A percentile compares a stretch with the other conserved stretches of the same genome.
phyloP scores from a whole-genome alignment of 1,284 basidiomycete genomes.

The Fomitopsis schrenkii region DNA sequence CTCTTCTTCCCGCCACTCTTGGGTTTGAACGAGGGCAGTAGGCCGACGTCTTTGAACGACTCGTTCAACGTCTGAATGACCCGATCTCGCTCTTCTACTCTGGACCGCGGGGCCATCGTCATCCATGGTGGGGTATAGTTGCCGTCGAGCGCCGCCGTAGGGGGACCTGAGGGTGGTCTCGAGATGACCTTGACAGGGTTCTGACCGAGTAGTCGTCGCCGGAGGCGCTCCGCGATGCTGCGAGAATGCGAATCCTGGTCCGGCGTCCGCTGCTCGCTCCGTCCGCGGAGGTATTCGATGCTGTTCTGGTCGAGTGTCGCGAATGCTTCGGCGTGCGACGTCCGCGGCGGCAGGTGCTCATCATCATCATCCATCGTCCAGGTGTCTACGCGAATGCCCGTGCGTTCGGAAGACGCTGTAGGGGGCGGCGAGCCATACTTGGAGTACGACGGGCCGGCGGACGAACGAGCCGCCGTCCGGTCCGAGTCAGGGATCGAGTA shows the following conservation, averaged over 20 bases:
- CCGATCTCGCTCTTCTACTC: slow-evolving; percentile 61
- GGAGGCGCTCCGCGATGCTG: slow-evolving; percentile 15
- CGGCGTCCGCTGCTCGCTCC: slow-evolving; percentile 22
- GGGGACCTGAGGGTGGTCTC: slow-evolving; percentile 16
- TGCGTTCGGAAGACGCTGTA: not conserved
- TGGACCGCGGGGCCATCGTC: slow-evolving; percentile 53
- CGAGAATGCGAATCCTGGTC: slow-evolving; percentile 21
- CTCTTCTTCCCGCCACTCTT: slow-evolving; percentile 27
- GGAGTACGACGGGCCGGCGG: slow-evolving; percentile 12
- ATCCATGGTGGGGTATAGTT: slow-evolving; percentile 61
- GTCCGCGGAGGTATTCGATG: slow-evolving; percentile 45
- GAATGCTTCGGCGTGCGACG: slow-evolving; percentile 72
- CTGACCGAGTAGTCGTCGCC: slow-evolving; percentile 23
- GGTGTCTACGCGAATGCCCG: slow-evolving; percentile 11
- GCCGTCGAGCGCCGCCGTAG: slow-evolving; percentile 18
- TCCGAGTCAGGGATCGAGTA: slow-evolving; percentile 13
- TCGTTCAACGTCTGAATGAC: slow-evolving; percentile 66
- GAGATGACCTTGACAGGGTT: slow-evolving; percentile 14
- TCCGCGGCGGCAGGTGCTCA: slow-evolving; percentile 41
- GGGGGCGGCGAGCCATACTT: slow-evolving; percentile 2
- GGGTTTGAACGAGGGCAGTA: slow-evolving; percentile 52
- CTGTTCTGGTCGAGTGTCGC: slow-evolving; percentile 60
- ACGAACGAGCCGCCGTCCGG: slow-evolving; percentile 9
- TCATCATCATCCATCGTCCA: slow-evolving; percentile 37
- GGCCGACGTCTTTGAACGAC: slow-evolving; percentile 73